These are phyloP conservation scores for Prillingera fragicola DNA, from an alignment of 1,284 basidiomycete species.

Conservation along the genomic window DNA sequence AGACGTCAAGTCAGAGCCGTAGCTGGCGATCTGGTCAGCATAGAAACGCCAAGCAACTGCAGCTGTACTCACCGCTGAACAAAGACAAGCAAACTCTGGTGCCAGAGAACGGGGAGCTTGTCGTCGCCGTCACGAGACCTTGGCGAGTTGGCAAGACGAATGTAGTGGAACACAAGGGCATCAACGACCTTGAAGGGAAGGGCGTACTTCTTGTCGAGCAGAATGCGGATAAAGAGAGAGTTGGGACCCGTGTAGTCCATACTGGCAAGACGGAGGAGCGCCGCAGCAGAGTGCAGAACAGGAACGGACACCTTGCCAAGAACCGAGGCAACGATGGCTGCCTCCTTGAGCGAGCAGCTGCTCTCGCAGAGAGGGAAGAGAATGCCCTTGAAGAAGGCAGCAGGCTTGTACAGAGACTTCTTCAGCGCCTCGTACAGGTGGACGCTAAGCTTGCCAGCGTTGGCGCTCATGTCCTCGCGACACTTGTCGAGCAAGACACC, in stretches of 20 bases:
- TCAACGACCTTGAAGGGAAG: constrained; percentile 98
- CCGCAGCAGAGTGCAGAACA: constrained; percentile 92
- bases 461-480: constrained; percentile 72
- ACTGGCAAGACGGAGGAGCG: constrained; percentile 82
- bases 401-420: constrained; percentile 90
- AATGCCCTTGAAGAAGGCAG: constrained; percentile 97
- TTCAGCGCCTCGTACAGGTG: constrained; percentile 93
- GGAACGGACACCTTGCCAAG: constrained; percentile 89
- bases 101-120: constrained; percentile 92
- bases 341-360: constrained; percentile 89
- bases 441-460: constrained; percentile 78
- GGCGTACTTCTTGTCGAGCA: constrained; percentile 97
- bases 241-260: constrained; percentile 98
- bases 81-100: constrained; percentile 93
- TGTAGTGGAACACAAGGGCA: constrained; percentile 95
- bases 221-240: constrained; percentile 92
- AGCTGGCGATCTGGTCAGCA: constrained; percentile 53
- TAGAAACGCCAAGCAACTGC: neutral
- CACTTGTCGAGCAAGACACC: constrained; percentile 89
- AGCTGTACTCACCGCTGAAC: constrained; percentile 66
- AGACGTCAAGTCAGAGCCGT: constrained; percentile 90
- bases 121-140: constrained; percentile 57
- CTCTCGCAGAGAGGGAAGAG: constrained; percentile 90
- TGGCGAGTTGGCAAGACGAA: constrained; percentile 86
- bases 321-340: constrained; percentile 88